Percentiles rank a stretch among this genome's conserved stretches.
Evolutionary conservation across 2,329 filamentous ascomycete genomes (phyloP).

Genomic region (Passalora sequoiae): DNA sequence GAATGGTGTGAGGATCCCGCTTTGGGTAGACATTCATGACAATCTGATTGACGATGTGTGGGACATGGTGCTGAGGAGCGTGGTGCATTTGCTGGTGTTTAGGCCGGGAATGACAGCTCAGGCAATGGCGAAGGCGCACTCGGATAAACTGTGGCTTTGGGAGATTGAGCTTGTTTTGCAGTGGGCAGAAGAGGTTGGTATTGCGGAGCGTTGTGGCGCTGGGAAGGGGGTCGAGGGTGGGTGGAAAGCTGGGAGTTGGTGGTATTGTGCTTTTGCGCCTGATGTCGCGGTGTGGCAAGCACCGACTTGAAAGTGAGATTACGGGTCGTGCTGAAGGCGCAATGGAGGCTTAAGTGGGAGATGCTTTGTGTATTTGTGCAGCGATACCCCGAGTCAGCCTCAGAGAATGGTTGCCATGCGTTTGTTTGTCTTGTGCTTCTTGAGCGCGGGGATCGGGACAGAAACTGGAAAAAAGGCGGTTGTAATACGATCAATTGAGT

Average conservation of each 20-base stretch:
- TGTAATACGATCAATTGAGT: neutral
- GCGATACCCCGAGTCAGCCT: constrained; percentile 5
- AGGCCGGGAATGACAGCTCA: constrained; percentile 53
- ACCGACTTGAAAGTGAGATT: constrained; percentile 2
- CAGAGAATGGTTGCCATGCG: neutral
- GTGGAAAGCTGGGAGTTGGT: constrained; percentile 57
- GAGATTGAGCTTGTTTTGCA: constrained; percentile 55
- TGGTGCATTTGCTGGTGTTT: constrained; percentile 59
- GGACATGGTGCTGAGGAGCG: constrained; percentile 58
- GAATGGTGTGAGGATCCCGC: constrained; percentile 47
- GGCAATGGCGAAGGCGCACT: constrained; percentile 53
- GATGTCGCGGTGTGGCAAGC: constrained; percentile 26
- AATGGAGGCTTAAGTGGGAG: neutral
- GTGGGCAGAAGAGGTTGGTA: constrained; percentile 54
- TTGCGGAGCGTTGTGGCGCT: constrained; percentile 44
- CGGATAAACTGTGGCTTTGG: constrained; percentile 57
- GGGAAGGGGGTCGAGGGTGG: constrained; percentile 34
- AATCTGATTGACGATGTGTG: constrained; percentile 56
- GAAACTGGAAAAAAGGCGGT: neutral
- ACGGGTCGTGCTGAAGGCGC: neutral
- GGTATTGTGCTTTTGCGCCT: constrained; percentile 53
- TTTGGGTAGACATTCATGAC: constrained; percentile 68
- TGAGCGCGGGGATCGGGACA: no score
- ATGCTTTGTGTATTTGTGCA: neutral
- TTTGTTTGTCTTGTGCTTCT: neutral